A percentile compares a stretch with the other conserved stretches of the same genome.
phyloP scores from a whole-genome alignment of 2,329 filamentous ascomycete species.

The Ceratocystis cacaofunesta region DNA sequence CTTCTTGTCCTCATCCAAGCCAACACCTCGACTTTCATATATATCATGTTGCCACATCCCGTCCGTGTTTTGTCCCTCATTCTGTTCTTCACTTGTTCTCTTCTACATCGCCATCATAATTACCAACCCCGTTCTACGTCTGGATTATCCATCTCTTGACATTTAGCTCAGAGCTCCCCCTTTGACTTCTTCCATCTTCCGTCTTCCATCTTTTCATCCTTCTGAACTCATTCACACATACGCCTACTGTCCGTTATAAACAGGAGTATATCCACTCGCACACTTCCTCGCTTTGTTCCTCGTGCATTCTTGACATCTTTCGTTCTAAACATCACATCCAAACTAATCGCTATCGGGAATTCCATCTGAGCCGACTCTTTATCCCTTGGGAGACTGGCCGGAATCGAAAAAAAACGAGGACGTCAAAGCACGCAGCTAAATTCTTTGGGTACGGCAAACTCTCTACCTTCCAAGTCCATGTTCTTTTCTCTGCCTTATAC shows the following conservation, averaged over 20 bases:
- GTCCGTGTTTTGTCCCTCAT: not conserved
- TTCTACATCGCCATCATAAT: not conserved
- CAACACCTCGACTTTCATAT: not conserved
- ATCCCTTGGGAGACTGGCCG: not conserved
- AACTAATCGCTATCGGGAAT: not conserved
- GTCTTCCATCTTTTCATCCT: not conserved
- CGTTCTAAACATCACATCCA: not conserved
- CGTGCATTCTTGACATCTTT: not conserved
- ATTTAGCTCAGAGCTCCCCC: not conserved
- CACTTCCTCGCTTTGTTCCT: not conserved
- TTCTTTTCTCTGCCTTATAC: not conserved
- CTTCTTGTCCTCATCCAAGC: not conserved
- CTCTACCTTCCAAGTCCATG: not conserved
- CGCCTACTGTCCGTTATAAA: not conserved
- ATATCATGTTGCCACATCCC: constrained; percentile 9
- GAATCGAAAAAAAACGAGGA: not conserved
- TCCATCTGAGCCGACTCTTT: not conserved
- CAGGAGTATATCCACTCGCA: not conserved
- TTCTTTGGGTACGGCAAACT: not conserved
- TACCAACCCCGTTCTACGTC: not conserved
- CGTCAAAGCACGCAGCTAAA: not conserved
- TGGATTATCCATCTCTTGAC: not conserved
- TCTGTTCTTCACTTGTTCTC: not conserved
- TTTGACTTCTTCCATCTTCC: not conserved
- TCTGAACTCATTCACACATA: not conserved